Percentiles rank a stretch among this genome's conserved stretches.
Conservation (phyloP, 2,329 filamentous ascomycete genomes). For the Fusarium fujikuroi region DNA sequence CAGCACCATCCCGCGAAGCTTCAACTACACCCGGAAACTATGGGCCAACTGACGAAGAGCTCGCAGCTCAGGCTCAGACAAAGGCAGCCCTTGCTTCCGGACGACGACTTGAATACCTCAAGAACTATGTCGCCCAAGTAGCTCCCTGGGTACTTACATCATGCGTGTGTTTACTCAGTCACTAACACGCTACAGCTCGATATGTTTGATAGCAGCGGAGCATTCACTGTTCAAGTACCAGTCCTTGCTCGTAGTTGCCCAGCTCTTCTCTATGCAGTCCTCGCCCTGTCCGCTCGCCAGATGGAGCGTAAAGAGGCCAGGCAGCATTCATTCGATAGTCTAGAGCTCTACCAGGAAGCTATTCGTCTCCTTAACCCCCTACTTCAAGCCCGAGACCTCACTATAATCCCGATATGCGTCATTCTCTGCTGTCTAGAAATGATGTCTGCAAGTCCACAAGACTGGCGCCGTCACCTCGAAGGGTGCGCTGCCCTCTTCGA, state of each 20-base stretch:
- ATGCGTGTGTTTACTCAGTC: background rate
- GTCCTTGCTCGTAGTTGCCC: constrained; percentile 59
- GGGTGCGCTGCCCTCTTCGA: constrained; percentile 67
- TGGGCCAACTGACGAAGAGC: constrained; percentile 32
- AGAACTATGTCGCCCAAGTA: constrained; percentile 64
- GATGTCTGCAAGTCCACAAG: constrained; percentile 55
- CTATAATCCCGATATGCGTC: constrained; percentile 52
- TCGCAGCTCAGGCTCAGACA: constrained; percentile 38
- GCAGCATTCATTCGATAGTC: constrained; percentile 60
- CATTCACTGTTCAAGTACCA: constrained; percentile 64
- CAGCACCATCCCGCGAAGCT: constrained; percentile 53
- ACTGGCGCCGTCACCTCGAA: constrained; percentile 67
- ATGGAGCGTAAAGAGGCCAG: constrained; percentile 60
- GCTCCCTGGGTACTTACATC: constrained; percentile 58
- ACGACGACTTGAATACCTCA: constrained; percentile 53
- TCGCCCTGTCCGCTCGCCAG: constrained; percentile 65
- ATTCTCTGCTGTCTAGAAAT: constrained; percentile 56
- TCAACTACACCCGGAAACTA: constrained; percentile 47
- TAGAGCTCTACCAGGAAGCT: constrained; percentile 66
- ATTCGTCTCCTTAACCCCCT: constrained; percentile 56
- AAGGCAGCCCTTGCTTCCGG: constrained; percentile 46
- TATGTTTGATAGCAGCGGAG: constrained; percentile 65
- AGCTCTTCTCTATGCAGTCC: constrained; percentile 60
- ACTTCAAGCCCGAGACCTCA: constrained; percentile 47
- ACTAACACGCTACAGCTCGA: constrained; percentile 56